A percentile compares a stretch with the other conserved stretches of the same genome.
Conservation (phyloP, 768 basidiomycete species). For the Suillus luteus region DNA sequence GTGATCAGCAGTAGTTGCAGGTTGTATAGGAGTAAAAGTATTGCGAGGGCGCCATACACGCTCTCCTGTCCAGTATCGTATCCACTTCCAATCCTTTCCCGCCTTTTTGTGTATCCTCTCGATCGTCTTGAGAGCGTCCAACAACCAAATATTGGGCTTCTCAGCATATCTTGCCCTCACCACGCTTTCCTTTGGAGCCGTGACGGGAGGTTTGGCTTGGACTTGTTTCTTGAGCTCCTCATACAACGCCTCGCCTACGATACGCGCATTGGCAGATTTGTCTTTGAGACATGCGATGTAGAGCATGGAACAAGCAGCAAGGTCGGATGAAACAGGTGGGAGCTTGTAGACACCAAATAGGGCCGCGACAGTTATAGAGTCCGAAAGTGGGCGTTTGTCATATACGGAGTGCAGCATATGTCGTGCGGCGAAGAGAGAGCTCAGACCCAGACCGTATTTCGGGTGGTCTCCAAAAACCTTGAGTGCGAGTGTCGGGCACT, state of each 20-base stretch:
- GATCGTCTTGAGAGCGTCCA: constrained; percentile 38
- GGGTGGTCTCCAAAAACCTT: constrained; percentile 62
- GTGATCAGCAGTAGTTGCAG: constrained; percentile 7
- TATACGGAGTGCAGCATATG: constrained; percentile 60
- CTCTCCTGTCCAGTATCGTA: constrained; percentile 24
- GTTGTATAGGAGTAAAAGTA: constrained; percentile 1
- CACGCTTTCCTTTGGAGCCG: constrained; percentile 21
- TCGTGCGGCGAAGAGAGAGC: constrained; percentile 50
- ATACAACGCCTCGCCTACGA: constrained; percentile 45
- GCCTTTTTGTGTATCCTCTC: constrained; percentile 34
- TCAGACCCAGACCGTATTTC: constrained; percentile 57
- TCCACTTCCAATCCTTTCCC: constrained; percentile 29
- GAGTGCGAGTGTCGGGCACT: constrained; percentile 56
- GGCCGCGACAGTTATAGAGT: constrained; percentile 51
- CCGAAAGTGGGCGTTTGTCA: constrained; percentile 45
- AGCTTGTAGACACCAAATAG: constrained; percentile 58
- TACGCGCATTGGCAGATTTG: constrained; percentile 38
- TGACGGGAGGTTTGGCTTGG: constrained; percentile 17
- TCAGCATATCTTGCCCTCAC: constrained; percentile 27
- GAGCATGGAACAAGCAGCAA: constrained; percentile 57
- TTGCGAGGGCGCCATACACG: constrained; percentile 8
- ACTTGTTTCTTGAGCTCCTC: constrained; percentile 41
- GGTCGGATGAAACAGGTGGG: constrained; percentile 54
- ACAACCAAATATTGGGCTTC: constrained; percentile 41
- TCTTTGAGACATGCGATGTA: constrained; percentile 55